Evolutionary conservation across 225 moss, liverwort and hornwort genomes (phyloP).

Genomic region (Bryum argenteum): DNA sequence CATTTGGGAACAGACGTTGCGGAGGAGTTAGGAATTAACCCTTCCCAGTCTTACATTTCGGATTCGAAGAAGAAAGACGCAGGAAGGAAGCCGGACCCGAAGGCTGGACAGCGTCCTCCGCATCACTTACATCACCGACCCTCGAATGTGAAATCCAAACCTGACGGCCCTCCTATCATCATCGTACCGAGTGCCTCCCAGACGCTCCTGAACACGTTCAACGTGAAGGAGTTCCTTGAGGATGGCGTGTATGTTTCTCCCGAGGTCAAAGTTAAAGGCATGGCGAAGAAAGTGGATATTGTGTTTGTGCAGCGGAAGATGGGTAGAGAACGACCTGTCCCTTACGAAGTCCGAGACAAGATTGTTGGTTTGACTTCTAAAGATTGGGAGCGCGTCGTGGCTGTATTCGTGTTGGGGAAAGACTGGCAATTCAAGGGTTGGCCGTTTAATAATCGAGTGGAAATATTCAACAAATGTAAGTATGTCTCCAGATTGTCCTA

Average conservation of each 20-base stretch:
- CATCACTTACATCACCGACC: conserved; percentile 71
- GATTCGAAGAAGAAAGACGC: conserved; percentile 83
- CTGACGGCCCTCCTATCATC: conserved; percentile 92
- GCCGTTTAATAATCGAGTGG: conserved; percentile 95
- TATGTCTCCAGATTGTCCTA: conserved; percentile 26
- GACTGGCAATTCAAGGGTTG: conserved; percentile 99
- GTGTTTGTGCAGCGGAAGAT: conserved; percentile 82
- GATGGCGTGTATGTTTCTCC: conserved; percentile 80
- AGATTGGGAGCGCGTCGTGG: conserved; percentile 99
- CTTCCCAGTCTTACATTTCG: conserved; percentile 86
- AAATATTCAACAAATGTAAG: conserved; percentile 94
- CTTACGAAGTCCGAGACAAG: conserved; percentile 90
- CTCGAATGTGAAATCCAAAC: conserved; percentile 57
- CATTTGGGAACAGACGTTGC: conserved; percentile 96
- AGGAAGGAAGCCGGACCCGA: conserved; percentile 63
- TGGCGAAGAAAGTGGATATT: conserved; percentile 80
- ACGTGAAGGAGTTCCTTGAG: conserved; percentile 94
- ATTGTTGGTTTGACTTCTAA: conserved; percentile 74
- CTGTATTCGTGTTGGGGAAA: conserved; percentile 91
- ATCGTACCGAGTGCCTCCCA: conserved; percentile 98
- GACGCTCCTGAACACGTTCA: conserved; percentile 91
- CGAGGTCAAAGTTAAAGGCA: conserved; percentile 73
- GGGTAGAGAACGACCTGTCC: conserved; percentile 85
- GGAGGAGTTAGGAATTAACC: conserved; percentile 95
- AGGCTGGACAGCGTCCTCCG: conserved; percentile 64